Base-by-base conservation (phyloP, 345 rosid species). In the Populus davidiana region DNA sequence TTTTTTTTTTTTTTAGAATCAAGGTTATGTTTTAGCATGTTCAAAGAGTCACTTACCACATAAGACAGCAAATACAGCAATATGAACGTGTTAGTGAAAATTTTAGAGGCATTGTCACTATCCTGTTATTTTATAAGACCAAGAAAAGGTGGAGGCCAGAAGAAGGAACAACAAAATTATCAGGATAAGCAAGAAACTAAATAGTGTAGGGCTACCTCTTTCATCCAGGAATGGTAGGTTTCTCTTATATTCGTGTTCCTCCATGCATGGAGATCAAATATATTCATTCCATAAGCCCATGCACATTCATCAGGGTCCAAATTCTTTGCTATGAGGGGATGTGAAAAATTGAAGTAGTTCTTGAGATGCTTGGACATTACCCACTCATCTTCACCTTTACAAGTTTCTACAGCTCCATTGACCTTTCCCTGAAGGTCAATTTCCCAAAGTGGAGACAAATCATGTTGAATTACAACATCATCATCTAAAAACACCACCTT, bases 261-360 rank as follows among this genome's bases (percentile, higher is more conserved):
- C 99, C 99, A 96, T 14, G 92, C 88, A 69, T 81, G 82, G 39
- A 96, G 96, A 86, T 96, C 99, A 70, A 96, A 92, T 78, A 96
- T 82, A 80, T 96, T 96, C 99, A 96, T 96, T 73, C 99, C 99
- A 86, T 96, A 96, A 70, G 99, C 99, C 99, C 99, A 96, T 14
- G 99, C 99, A 81, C 99, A 96, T 87, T 94, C 99, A 69, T 91
- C 83, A 2, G 98, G 96, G 75, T 96, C 87, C 88, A 96, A 86
- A 87, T 90, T 85, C 82, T 94, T 87, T 36, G 89, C 84, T 10
- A 96, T 71, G 82, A 89, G 96, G 69, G 99, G 98, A 87, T 96
- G 98, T n/a, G 99, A 90, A 85, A 96, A 96, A 83, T 96, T 96
- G 89, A 96, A 96, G 91, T 96, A 96, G 89, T 96, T 94, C 84